Percentiles rank a stretch among this genome's conserved stretches.
Conservation (phyloP, 148 eudicot species). For the Tetragonia tetragonoides region DNA sequence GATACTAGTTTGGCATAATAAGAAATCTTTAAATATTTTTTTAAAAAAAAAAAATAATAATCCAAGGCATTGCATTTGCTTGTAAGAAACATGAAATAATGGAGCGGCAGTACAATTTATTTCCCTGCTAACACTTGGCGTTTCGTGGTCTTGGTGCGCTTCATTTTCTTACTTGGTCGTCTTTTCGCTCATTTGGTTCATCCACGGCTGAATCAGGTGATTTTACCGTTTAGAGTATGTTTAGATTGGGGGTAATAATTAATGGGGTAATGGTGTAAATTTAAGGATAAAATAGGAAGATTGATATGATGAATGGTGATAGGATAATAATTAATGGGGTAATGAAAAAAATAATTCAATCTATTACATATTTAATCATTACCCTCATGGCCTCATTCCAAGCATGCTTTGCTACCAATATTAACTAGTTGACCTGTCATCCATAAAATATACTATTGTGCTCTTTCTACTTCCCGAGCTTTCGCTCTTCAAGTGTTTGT, state of each 20-base stretch:
- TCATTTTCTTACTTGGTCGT: conserved; percentile 2
- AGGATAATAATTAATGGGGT: too few species aligned
- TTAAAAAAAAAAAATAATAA: neutral
- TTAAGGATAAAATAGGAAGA: too few species aligned
- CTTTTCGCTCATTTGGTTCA: conserved; percentile 24
- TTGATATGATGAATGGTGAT: too few species aligned
- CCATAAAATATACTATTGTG: neutral
- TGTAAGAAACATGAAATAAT: conserved; percentile 14
- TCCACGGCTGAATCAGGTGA: conserved; percentile 19
- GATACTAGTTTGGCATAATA: too few species aligned
- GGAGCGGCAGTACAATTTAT: neutral
- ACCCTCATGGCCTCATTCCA: too few species aligned
- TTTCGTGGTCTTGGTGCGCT: conserved; percentile 3
- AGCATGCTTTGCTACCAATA: neutral
- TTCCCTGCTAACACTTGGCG: neutral
- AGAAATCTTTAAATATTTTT: neutral
- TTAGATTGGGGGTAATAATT: too few species aligned
- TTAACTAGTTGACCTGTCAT: neutral
- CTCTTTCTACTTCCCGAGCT: neutral
- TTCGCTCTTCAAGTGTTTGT: conserved; percentile 19
- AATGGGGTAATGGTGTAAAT: too few species aligned
- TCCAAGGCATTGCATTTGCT: conserved; percentile 10
- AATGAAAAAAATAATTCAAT: too few species aligned
- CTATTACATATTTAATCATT: too few species aligned
- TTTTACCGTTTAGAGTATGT: neutral